Conservation (phyloP, 352 stramenopile genomes). For the Pythium dissimile region DNA sequence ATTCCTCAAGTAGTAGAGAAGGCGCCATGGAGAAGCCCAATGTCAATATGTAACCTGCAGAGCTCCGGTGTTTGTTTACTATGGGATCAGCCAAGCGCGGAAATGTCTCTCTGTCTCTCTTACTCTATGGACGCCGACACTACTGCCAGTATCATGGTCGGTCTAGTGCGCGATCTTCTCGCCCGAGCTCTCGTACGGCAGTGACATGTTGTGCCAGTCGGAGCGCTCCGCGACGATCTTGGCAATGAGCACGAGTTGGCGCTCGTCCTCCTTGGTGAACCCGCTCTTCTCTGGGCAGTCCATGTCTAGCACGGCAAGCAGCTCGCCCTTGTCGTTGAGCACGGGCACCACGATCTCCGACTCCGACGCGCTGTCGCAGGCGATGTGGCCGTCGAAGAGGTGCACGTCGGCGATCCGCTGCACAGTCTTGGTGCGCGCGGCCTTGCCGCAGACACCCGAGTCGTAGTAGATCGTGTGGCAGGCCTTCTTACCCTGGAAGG, state of each 20-base stretch:
- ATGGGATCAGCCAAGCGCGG: too few species aligned
- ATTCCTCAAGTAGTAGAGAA: too few species aligned
- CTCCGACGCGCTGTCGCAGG: slow-evolving; percentile 72
- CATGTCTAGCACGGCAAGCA: slow-evolving; percentile 75
- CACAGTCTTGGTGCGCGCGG: slow-evolving; percentile 57
- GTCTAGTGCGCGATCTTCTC: slow-evolving; percentile 4
- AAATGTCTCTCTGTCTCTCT: too few species aligned
- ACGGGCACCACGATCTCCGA: slow-evolving; percentile 83
- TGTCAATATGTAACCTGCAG: too few species aligned
- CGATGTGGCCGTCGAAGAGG: slow-evolving; percentile 77
- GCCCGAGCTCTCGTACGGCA: slow-evolving; percentile 30
- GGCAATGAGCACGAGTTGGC: slow-evolving; percentile 57
- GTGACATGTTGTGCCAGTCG: slow-evolving; percentile 61
- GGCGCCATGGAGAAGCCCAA: too few species aligned
- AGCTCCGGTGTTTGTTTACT: too few species aligned
- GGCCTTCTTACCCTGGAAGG: slow-evolving; percentile 80
- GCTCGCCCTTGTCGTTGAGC: slow-evolving; percentile 52
- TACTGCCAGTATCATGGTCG: too few species aligned
- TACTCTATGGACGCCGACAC: too few species aligned
- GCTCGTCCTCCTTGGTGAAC: slow-evolving; percentile 70
- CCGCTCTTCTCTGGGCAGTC: slow-evolving; percentile 69
- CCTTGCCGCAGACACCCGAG: slow-evolving; percentile 66
- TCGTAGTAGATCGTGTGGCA: slow-evolving; percentile 79
- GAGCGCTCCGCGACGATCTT: slow-evolving; percentile 50
- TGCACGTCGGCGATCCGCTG: slow-evolving; percentile 78